These are phyloP conservation scores for Coffea humblotiana DNA, from an alignment of 305 asterid species.

Conservation along the genomic window DNA sequence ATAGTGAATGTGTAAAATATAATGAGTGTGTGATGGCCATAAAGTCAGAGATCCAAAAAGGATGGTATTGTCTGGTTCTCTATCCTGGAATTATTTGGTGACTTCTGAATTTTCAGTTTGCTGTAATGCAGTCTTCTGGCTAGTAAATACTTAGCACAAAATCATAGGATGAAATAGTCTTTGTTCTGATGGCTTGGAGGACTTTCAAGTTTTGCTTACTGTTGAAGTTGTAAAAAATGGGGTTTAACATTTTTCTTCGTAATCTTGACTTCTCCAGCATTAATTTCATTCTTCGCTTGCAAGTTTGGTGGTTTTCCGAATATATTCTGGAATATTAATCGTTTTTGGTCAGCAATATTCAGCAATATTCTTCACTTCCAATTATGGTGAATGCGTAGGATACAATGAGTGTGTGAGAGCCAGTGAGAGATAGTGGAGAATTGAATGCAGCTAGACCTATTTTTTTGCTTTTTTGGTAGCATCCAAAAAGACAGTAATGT, in stretches of 20 bases:
- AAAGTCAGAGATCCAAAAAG: not conserved
- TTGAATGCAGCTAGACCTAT: not conserved
- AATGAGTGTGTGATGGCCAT: not conserved
- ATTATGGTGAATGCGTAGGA: too few relatives aligned
- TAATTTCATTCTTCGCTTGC: not conserved
- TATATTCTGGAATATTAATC: too few relatives aligned
- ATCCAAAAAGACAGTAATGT: not conserved
- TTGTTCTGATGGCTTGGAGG: not conserved
- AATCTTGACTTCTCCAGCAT: not conserved
- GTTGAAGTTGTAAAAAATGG: not conserved
- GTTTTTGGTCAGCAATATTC: too few relatives aligned
- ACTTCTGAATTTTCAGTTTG: not conserved
- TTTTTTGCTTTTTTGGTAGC: not conserved
- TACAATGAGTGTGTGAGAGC: not conserved
- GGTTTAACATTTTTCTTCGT: not conserved
- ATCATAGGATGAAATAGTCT: not conserved
- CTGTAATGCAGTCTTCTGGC: not conserved
- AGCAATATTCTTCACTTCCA: too few relatives aligned
- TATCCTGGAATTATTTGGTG: not conserved
- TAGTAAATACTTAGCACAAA: not conserved
- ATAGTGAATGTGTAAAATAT: too few relatives aligned
- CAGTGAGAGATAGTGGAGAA: not conserved
- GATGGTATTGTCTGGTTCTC: not conserved
- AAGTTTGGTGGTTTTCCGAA: too few relatives aligned
- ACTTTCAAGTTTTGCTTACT: not conserved